Conservation (phyloP, 106 monocot genomes). For the Apostasia ramifera region DNA sequence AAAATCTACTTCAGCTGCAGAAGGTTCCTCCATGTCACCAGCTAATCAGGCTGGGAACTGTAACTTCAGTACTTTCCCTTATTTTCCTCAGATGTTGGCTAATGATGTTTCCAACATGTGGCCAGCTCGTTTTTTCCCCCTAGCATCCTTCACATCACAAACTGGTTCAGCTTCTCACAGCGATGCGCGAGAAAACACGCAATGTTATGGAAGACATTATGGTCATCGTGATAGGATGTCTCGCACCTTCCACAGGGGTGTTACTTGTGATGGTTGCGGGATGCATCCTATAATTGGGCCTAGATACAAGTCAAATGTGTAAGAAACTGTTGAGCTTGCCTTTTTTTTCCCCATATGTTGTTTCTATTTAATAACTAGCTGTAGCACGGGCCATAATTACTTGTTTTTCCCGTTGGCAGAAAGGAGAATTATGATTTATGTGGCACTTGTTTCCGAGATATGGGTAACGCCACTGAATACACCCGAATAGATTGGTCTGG, state of each 20-base stretch:
- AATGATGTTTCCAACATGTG: too few species aligned
- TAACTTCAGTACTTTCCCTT: background rate
- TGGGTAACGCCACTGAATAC: conserved; percentile 15
- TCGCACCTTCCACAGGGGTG: conserved; percentile 51
- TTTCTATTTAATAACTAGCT: background rate
- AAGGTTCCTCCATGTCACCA: background rate
- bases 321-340: conserved; percentile 13
- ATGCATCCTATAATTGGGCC: conserved; percentile 78
- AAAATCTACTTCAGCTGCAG: conserved; percentile 11
- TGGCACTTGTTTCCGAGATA: conserved; percentile 5
- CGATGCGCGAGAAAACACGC: background rate
- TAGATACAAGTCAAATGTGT: conserved; percentile 84
- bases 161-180: conserved; percentile 1
- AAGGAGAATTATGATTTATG: conserved; percentile 22
- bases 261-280: conserved; percentile 79
- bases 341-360: background rate
- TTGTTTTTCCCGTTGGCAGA: conserved; percentile 5
- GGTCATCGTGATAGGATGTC: conserved; percentile 4
- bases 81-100: background rate
- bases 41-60: background rate
- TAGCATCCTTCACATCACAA: background rate
- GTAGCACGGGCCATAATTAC: background rate
- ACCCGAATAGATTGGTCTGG: conserved; percentile 12
- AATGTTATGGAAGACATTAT: conserved; percentile 3
- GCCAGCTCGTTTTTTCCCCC: too few species aligned